phyloP scores from a whole-genome alignment of 441 rosid genomes.

The Pelargonium myrrhifolium region DNA sequence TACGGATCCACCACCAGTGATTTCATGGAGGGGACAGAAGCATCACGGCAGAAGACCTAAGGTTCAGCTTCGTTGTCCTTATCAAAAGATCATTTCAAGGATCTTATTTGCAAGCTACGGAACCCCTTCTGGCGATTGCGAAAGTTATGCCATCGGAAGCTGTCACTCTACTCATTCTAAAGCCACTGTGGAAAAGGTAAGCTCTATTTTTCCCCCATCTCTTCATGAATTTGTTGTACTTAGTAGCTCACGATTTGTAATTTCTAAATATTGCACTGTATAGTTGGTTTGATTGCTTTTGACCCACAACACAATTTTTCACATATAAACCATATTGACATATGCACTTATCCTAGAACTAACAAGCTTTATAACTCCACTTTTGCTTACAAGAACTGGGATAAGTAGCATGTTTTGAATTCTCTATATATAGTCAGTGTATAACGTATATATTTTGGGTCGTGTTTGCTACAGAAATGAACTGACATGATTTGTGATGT shows the following conservation, averaged over 20 bases:
- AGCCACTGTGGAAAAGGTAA: slow-evolving; percentile 31
- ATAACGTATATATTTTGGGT: too few relatives aligned
- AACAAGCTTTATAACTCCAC: too few relatives aligned
- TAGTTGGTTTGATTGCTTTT: too few relatives aligned
- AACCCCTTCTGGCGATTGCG: slow-evolving; percentile 38
- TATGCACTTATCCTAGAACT: too few relatives aligned
- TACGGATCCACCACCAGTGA: slow-evolving; percentile 26
- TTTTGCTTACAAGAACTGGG: too few relatives aligned
- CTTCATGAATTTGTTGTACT: not conserved
- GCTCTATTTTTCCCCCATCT: not conserved
- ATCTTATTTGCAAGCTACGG: slow-evolving; percentile 45
- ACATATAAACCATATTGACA: too few relatives aligned
- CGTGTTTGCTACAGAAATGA: too few relatives aligned
- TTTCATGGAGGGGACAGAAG: slow-evolving; percentile 14
- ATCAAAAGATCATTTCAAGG: slow-evolving; percentile 35
- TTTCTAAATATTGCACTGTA: too few relatives aligned
- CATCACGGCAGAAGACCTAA: slow-evolving; percentile 22
- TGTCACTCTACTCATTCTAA: slow-evolving; percentile 33
- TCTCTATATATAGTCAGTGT: too few relatives aligned
- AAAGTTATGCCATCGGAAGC: slow-evolving; percentile 31
- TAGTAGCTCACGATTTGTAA: not conserved
- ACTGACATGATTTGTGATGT: not conserved
- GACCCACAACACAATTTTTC: too few relatives aligned
- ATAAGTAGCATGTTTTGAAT: too few relatives aligned
- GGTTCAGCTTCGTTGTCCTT: slow-evolving; percentile 43